Evolutionary conservation across 257 asterid species (phyloP).

Genomic region (Nemophila menziesii): DNA sequence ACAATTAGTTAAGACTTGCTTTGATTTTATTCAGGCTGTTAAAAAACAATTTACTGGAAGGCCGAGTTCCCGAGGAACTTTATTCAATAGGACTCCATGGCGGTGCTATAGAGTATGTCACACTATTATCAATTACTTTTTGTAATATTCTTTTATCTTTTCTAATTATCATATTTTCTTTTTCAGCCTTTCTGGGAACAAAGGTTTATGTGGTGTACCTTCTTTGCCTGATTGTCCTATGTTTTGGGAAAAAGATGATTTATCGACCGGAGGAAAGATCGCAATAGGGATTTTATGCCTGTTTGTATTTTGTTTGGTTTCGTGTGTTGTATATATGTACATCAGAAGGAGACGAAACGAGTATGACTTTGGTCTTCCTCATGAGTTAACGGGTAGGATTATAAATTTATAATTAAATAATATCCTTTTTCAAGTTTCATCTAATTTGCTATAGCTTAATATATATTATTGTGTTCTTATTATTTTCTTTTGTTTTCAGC

Average conservation of each 20-base stretch:
- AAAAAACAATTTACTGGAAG: constrained; percentile 65
- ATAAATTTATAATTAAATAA: background rate
- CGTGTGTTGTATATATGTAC: constrained; percentile 35
- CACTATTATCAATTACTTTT: background rate
- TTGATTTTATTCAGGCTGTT: constrained; percentile 31
- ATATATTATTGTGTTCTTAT: too few species aligned
- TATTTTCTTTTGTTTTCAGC: constrained; percentile 28
- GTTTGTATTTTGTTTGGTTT: constrained; percentile 27
- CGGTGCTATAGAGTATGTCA: constrained; percentile 83
- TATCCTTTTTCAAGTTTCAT: background rate
- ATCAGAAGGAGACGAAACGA: constrained; percentile 46
- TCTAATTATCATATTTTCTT: constrained; percentile 1
- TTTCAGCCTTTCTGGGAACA: constrained; percentile 72
- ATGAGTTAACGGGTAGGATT: constrained; percentile 61
- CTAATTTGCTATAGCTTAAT: background rate
- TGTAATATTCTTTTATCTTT: background rate
- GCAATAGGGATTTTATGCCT: constrained; percentile 52
- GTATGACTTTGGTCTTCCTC: constrained; percentile 79
- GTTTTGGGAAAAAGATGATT: constrained; percentile 69
- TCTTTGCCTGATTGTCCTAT: constrained; percentile 68
- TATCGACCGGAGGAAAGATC: constrained; percentile 65
- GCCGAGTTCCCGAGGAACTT: constrained; percentile 77
- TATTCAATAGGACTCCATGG: constrained; percentile 88
- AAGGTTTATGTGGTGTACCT: constrained; percentile 82
- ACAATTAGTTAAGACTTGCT: constrained; percentile 4